phyloP scores from a whole-genome alignment of 2,329 filamentous ascomycete genomes.

The Chaetomium globosum region DNA sequence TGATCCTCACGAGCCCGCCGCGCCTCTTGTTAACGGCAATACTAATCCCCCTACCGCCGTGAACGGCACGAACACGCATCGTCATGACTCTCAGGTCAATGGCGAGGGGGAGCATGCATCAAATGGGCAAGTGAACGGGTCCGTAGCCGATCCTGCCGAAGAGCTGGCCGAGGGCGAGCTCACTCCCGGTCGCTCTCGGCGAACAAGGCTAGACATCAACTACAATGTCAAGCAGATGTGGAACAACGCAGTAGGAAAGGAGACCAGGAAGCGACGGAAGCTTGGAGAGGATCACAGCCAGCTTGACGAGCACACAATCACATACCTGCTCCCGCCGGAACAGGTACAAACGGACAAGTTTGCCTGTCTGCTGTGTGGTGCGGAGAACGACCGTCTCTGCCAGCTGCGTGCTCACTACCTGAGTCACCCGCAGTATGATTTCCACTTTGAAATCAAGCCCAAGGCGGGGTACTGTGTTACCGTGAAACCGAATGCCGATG shows the following conservation, averaged over 20 bases:
- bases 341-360: constrained; percentile 53
- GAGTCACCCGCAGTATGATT: constrained; percentile 51
- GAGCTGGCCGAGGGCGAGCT: constrained; percentile 52
- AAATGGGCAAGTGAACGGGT: constrained; percentile 31
- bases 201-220: constrained; percentile 52
- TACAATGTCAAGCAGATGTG: constrained; percentile 65
- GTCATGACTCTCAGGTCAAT: constrained; percentile 20
- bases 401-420: constrained; percentile 55
- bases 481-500: constrained; percentile 41
- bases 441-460: constrained; percentile 46
- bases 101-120: constrained; percentile 23
- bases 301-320: constrained; percentile 49
- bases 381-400: constrained; percentile 51
- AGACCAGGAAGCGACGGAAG: constrained; percentile 49
- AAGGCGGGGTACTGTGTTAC: constrained; percentile 47
- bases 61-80: constrained; percentile 29
- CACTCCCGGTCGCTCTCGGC: constrained; percentile 56
- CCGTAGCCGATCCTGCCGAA: constrained; percentile 44
- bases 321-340: constrained; percentile 50
- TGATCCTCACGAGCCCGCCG: constrained; percentile 44
- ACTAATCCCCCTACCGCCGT: constrained; percentile 38
- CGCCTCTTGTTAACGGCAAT: constrained; percentile 38
- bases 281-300: constrained; percentile 27
- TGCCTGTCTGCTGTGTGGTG: constrained; percentile 56
- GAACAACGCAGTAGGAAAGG: constrained; percentile 59